Percentiles rank a stretch among this genome's conserved stretches.
Conservation (phyloP, 2,329 filamentous ascomycete species). For the Colletotrichum lindemuthianum region DNA sequence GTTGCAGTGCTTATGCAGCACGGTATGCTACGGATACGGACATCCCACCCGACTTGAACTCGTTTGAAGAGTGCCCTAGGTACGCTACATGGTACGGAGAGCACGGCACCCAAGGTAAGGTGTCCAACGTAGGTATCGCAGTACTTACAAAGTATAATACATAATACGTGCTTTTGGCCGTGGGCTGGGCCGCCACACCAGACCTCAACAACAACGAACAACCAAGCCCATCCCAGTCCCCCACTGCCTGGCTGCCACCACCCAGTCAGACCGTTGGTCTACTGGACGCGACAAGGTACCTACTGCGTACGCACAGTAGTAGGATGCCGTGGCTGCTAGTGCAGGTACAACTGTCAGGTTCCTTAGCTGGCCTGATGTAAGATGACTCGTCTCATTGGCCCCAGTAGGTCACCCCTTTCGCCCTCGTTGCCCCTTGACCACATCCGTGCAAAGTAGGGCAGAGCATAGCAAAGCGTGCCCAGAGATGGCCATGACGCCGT, state of each 20-base stretch:
- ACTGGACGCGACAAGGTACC: neutral
- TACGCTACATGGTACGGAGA: neutral
- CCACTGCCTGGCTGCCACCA: constrained; percentile 13
- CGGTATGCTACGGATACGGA: too few relatives aligned
- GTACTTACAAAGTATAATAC: too few relatives aligned
- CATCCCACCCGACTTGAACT: too few relatives aligned
- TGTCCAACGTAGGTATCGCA: too few relatives aligned
- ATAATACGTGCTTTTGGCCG: neutral
- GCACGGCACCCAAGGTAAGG: too few relatives aligned
- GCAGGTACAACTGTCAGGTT: neutral
- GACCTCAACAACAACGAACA: neutral
- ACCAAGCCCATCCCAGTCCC: constrained; percentile 28
- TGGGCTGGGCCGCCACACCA: neutral
- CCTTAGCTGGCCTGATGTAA: constrained; percentile 1
- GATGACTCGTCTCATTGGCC: constrained; percentile 32
- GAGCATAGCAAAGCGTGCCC: neutral
- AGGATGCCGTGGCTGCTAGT: too few relatives aligned
- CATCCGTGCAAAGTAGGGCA: constrained; percentile 20
- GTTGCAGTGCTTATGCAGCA: too few relatives aligned
- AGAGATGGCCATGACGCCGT: constrained; percentile 31
- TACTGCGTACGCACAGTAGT: too few relatives aligned
- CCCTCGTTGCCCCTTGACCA: constrained; percentile 21
- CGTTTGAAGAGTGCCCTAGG: neutral
- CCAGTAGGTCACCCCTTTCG: constrained; percentile 1
- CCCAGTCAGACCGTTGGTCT: neutral